Percentiles rank a stretch among this genome's conserved stretches.
Evolutionary conservation across 257 asterid genomes (phyloP).

Genomic region (Catharanthus roseus): DNA sequence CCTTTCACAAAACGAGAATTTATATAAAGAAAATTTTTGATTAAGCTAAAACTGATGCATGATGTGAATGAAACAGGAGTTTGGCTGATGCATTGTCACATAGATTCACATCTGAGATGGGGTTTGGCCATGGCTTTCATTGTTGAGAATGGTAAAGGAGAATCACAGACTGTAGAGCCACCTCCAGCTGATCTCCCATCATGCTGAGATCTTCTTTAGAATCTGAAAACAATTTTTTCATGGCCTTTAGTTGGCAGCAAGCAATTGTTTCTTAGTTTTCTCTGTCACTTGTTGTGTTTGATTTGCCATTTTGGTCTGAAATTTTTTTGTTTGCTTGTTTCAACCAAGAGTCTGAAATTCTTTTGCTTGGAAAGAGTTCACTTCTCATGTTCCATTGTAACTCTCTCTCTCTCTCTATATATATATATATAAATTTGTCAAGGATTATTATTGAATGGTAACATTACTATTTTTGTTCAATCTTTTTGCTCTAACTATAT

Average conservation of each 20-base stretch:
- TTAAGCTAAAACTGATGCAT: neutral
- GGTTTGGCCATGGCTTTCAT: conserved; percentile 60
- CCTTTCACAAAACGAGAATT: neutral
- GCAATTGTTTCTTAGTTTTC: neutral
- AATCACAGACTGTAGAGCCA: conserved; percentile 45
- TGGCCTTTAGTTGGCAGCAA: too few relatives aligned
- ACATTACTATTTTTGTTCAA: too few relatives aligned
- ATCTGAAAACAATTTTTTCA: too few relatives aligned
- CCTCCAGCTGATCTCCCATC: conserved; percentile 77
- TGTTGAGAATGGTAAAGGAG: conserved; percentile 56
- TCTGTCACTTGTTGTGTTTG: neutral
- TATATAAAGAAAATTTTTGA: neutral
- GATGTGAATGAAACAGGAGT: conserved; percentile 42
- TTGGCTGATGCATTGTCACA: conserved; percentile 77
- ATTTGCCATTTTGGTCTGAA: neutral
- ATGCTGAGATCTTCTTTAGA: conserved; percentile 34
- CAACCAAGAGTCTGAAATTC: neutral
- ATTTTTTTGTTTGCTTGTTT: neutral
- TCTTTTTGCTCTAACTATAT: too few relatives aligned
- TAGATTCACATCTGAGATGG: conserved; percentile 61
- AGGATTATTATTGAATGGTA: conserved; percentile 2
- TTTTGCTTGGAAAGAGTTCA: neutral
- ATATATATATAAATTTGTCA: too few relatives aligned
- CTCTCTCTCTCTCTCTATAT: neutral
- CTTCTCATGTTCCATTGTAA: neutral